phyloP scores from a whole-genome alignment of 176 grass and related monocot species.

The Sorghum bicolor region Sorghum_bicolor_NCBIv3 NC_012870.2:13414501-13415000 shows the following conservation, averaged over 20 bases:
- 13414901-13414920: not conserved
- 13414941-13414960: slow-evolving; percentile 39
- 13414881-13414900: not conserved
- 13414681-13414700: not conserved
- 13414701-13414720: not conserved
- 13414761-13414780: slow-evolving; percentile 70
- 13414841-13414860: slow-evolving; percentile 66
- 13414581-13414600: slow-evolving; percentile 70
- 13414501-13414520: slow-evolving; percentile 68
- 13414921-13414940: not conserved
- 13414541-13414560: slow-evolving; percentile 59
- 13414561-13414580: slow-evolving; percentile 52
- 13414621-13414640: slow-evolving; percentile 43
- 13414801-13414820: slow-evolving; percentile 63
- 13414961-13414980: slow-evolving; percentile 49
- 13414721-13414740: slow-evolving; percentile 35
- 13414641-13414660: not conserved
- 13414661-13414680: not conserved
- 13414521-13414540: slow-evolving; percentile 50
- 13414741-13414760: slow-evolving; percentile 60
- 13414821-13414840: slow-evolving; percentile 66
- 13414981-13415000: slow-evolving; percentile 44
- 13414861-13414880: slow-evolving; percentile 40
- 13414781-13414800: slow-evolving; percentile 60
- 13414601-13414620: slow-evolving; percentile 77